A percentile compares a stretch with the other conserved stretches of the same genome.
Evolutionary conservation across 148 eudicot species (phyloP).

Genomic region (Suaeda aralocaspica): DNA sequence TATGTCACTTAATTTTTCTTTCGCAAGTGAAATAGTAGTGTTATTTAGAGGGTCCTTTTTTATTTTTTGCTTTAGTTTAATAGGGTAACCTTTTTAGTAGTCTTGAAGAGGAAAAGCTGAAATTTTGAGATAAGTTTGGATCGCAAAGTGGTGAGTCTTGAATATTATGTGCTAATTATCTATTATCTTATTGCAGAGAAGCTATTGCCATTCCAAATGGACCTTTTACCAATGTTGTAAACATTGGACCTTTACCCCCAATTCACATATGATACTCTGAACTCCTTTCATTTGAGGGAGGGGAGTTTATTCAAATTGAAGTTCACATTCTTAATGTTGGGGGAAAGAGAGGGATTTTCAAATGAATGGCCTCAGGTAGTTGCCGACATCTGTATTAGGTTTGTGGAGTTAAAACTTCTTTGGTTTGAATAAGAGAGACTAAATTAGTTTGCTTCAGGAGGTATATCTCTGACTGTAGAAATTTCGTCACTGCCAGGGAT

Average conservation of each 20-base stretch:
- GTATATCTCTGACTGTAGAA: constrained; percentile 35
- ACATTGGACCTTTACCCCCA: constrained; percentile 31
- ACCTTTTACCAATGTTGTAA: constrained; percentile 29
- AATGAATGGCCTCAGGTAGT: constrained; percentile 35
- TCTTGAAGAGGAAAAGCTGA: constrained; percentile 2
- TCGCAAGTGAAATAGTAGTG: not conserved
- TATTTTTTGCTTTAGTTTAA: constrained; percentile 1
- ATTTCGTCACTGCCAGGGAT: constrained; percentile 41
- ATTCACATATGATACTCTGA: constrained; percentile 21
- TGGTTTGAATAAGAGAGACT: constrained; percentile 35
- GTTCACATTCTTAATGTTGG: constrained; percentile 26
- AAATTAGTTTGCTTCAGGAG: constrained; percentile 35
- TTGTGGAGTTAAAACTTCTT: constrained; percentile 32
- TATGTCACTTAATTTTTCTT: not conserved
- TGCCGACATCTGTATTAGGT: constrained; percentile 32
- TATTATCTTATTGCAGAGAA: constrained; percentile 43
- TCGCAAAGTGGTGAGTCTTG: constrained; percentile 25
- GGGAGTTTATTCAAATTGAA: constrained; percentile 25
- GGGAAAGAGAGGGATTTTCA: constrained; percentile 32
- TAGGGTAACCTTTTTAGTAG: constrained; percentile 1
- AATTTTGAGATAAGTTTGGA: constrained; percentile 12
- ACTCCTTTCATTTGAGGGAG: constrained; percentile 28
- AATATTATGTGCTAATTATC: constrained; percentile 29
- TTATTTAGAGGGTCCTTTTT: constrained; percentile 7
- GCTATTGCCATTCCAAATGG: constrained; percentile 27